Conservation (phyloP, 164 flowering plant species). For the Magnolia kwangsiensis region DNA sequence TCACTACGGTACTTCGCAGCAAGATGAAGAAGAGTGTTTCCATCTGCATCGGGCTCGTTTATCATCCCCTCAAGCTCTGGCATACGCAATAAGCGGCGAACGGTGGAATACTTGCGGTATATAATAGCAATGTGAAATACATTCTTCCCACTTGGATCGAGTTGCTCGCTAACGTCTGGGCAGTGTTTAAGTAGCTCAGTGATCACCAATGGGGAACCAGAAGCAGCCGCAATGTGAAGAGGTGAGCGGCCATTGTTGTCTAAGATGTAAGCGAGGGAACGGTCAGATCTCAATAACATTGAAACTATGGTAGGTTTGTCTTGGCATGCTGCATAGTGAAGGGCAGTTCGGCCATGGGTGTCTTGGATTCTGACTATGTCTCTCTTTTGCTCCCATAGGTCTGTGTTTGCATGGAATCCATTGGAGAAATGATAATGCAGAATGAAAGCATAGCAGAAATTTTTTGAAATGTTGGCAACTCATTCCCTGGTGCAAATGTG, state of each 20-base stretch:
- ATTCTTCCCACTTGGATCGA: background rate
- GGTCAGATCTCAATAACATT: background rate
- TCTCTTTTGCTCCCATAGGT: background rate
- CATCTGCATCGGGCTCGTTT: background rate
- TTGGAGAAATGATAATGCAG: background rate
- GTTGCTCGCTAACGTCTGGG: conserved; percentile 7
- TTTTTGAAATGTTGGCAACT: too few species aligned
- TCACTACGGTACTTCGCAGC: background rate
- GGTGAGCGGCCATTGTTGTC: conserved; percentile 4
- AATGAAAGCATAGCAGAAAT: background rate
- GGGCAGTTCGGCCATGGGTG: conserved; percentile 4
- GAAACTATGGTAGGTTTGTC: background rate
- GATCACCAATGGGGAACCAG: background rate
- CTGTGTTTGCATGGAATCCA: background rate
- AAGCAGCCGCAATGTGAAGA: conserved; percentile 8
- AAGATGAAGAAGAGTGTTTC: conserved; percentile 3
- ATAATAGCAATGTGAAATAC: conserved; percentile 2
- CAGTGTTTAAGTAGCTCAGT: background rate
- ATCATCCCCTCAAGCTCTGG: background rate
- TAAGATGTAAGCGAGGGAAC: conserved; percentile 2
- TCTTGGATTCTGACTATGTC: background rate
- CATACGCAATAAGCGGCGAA: background rate
- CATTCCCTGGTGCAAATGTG: too few species aligned
- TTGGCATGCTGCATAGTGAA: conserved; percentile 7
- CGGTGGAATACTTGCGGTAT: too few species aligned